Base-by-base conservation (phyloP, 2,329 filamentous ascomycete species). In the Trichoderma sp. region DNA sequence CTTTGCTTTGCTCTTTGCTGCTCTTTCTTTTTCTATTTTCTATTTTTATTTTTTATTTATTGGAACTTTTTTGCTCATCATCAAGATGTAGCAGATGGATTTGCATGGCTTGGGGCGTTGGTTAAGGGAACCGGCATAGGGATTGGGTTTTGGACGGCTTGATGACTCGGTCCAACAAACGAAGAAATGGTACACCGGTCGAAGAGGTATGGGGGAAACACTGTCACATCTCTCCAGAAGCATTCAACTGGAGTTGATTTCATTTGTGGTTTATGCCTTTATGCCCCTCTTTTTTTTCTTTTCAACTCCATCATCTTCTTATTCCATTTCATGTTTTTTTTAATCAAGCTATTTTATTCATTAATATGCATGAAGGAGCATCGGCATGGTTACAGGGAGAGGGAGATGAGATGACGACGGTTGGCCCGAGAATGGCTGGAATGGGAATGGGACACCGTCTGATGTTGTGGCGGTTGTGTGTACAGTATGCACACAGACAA, bases 31-130 rank as follows among this genome's bases (percentile, higher is more conserved):
- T 32, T 34, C n/a, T n/a, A n/a, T 57, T 15, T 29, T 42, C 22
- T 15, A n/a, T n/a, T 15, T 15, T 67, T 60, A 25, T 34, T 48
- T 19, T 27, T 22, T 15, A n/a, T 22, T 48, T 19, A 19, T 63
- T n/a, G 32, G 22, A 19, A 22, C 22, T 29, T 34, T 29, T 34
- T 48, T 58, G 64, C 53, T 67, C 37, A 17, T 61, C 29, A n/a
- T 63, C 57, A 71, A 70, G 70, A 70, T 71, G 71, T 70, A 73
- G 72, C 74, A 76, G 19, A 73, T 53, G 32, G 37, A 71, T 70
- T 72, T 61, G 72, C 74, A 76, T 74, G 73, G 74, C 67, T 69
- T 71, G 53, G 50, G 75, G 76, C 76, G 76, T 77, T 74, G 71
- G 71, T 69, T 71, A 70, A 67, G 72, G 67, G 72, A 39, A 64